These are phyloP conservation scores for Pseudopyricularia cyperi DNA, from an alignment of 2,329 filamentous ascomycete genomes.

Conservation along the genomic window DNA sequence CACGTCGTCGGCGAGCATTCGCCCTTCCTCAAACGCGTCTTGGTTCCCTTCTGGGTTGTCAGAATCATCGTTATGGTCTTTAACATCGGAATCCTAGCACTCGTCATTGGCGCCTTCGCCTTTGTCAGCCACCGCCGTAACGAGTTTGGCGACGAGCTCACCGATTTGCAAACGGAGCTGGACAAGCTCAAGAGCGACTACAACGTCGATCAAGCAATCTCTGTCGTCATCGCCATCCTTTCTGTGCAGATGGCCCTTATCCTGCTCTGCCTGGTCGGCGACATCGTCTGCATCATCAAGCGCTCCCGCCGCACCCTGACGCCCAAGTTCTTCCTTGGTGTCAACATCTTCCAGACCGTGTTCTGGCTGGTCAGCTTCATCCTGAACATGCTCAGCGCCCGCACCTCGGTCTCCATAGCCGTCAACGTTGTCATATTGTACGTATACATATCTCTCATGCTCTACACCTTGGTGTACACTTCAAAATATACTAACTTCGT, in stretches of 20 bases:
- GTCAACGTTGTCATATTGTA: slow-evolving; percentile 15
- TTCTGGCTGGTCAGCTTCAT: slow-evolving; percentile 15
- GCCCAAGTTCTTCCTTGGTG: slow-evolving; percentile 18
- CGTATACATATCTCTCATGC: slow-evolving; percentile 4
- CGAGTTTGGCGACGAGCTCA: slow-evolving; percentile 4
- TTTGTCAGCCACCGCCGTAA: slow-evolving; percentile 8
- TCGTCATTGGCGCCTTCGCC: slow-evolving; percentile 9
- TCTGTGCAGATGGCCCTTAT: slow-evolving; percentile 14
- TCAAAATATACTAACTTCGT: not conserved
- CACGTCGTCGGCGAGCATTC: slow-evolving; percentile 16
- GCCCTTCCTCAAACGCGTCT: slow-evolving; percentile 20
- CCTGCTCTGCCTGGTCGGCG: slow-evolving; percentile 14
- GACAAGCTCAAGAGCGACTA: slow-evolving; percentile 6
- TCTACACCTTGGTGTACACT: not conserved
- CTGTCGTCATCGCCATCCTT: slow-evolving; percentile 10
- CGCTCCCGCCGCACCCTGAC: slow-evolving; percentile 15
- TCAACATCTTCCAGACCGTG: slow-evolving; percentile 15
- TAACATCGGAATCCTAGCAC: slow-evolving; percentile 11
- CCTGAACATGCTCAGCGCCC: slow-evolving; percentile 11
- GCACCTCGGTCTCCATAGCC: slow-evolving; percentile 4
- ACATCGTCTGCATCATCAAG: slow-evolving; percentile 19
- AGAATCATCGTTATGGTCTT: slow-evolving; percentile 17
- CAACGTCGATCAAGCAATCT: slow-evolving; percentile 2
- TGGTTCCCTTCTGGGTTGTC: slow-evolving; percentile 20
- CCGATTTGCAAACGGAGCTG: not conserved